Evolutionary conservation across 202 grass and related monocot genomes (phyloP).

Genomic region (Panicum virgatum): DNA sequence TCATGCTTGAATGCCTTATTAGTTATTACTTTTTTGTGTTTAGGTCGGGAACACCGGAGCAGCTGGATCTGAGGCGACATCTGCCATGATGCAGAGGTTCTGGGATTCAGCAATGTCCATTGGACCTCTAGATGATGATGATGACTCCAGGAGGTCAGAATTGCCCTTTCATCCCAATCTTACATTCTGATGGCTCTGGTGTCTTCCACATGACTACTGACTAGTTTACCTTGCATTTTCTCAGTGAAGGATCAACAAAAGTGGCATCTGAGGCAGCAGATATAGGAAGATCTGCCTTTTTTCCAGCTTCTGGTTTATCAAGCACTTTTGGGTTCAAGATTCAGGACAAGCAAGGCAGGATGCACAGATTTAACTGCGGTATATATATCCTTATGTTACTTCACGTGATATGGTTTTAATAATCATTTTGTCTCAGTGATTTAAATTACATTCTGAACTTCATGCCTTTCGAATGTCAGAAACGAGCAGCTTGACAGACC

Average conservation of each 20-base stretch:
- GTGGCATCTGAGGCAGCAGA: slow-evolving; percentile 73
- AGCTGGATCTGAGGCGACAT: slow-evolving; percentile 53
- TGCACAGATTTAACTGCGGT: slow-evolving; percentile 99
- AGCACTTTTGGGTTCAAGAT: slow-evolving; percentile 92
- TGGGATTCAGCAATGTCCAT: slow-evolving; percentile 96
- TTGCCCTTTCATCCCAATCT: slow-evolving; percentile 22
- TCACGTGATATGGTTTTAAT: slow-evolving; percentile 3
- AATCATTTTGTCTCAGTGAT: not conserved
- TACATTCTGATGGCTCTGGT: not conserved
- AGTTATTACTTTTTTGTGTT: slow-evolving; percentile 31
- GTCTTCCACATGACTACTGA: slow-evolving; percentile 24
- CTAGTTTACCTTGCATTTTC: slow-evolving; percentile 23
- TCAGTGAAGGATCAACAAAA: slow-evolving; percentile 88
- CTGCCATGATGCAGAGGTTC: slow-evolving; percentile 95
- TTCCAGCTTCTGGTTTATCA: slow-evolving; percentile 71
- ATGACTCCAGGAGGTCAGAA: slow-evolving; percentile 76
- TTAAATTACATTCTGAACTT: slow-evolving; percentile 26
- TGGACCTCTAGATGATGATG: slow-evolving; percentile 83
- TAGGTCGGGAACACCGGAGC: slow-evolving; percentile 69
- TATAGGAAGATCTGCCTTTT: slow-evolving; percentile 63
- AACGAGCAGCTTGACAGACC: slow-evolving; percentile 69
- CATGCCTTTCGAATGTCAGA: slow-evolving; percentile 52
- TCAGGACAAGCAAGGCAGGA: slow-evolving; percentile 88
- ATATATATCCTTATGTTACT: slow-evolving; percentile 28
- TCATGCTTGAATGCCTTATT: not conserved